Percentiles rank a stretch among this genome's conserved stretches.
These are phyloP conservation scores for Yamadazyma buinensis DNA, from an alignment of 1,139 yeast species.

Conservation along the genomic window DNA sequence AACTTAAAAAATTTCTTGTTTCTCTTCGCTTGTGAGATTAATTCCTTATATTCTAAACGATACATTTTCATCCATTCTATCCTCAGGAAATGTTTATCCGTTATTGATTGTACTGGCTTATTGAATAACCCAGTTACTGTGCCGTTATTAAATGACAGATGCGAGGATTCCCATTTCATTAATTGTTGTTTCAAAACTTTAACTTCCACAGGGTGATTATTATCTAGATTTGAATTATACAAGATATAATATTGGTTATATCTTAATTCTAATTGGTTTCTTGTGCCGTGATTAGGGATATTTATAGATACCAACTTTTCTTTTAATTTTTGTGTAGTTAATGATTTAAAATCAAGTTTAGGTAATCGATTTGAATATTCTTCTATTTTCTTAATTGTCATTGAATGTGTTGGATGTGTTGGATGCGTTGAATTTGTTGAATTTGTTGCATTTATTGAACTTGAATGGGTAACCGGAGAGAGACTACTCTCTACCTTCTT, in stretches of 20 bases:
- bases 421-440: no score
- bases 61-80: slow-evolving; percentile 51
- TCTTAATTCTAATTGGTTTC: slow-evolving; percentile 62
- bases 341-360: slow-evolving; percentile 57
- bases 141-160: slow-evolving; percentile 27
- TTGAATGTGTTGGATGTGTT: no score
- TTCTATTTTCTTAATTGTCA: no score
- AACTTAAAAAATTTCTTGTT: no score
- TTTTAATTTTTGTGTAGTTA: slow-evolving; percentile 59
- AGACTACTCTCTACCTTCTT: slow-evolving; percentile 1
- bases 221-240: slow-evolving; percentile 81
- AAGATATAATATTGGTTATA: slow-evolving; percentile 76
- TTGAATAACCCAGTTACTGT: slow-evolving; percentile 22
- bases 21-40: slow-evolving; percentile 49
- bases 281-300: slow-evolving; percentile 60
- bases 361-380: slow-evolving; percentile 47
- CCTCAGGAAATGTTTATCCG: slow-evolving; percentile 39
- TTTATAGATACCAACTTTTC: slow-evolving; percentile 53
- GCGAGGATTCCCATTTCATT: slow-evolving; percentile 65
- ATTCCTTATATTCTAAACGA: slow-evolving; percentile 46
- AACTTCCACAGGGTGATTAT: slow-evolving; percentile 62
- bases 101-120: slow-evolving; percentile 21
- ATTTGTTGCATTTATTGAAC: no score
- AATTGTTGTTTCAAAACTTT: slow-evolving; percentile 52
- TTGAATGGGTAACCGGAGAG: no score